A percentile compares a stretch with the other conserved stretches of the same genome.
Evolutionary conservation across 2,329 filamentous ascomycete species (phyloP).

Genomic region (Penicillium occitanis): DNA sequence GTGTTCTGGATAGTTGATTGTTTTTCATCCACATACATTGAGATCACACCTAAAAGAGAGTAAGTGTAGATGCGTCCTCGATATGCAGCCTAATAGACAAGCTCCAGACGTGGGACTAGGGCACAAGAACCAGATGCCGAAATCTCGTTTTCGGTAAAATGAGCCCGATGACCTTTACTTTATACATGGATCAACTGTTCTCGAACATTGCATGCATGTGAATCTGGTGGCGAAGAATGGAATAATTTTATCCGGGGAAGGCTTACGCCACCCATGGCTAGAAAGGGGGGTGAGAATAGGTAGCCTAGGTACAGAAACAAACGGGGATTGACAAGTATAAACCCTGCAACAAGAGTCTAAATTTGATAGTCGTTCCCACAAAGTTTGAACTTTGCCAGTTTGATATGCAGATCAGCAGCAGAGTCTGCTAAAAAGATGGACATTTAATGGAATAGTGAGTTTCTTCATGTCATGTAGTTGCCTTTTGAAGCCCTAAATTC

Average conservation of each 20-base stretch:
- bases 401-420: neutral
- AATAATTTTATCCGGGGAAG: neutral
- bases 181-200: neutral
- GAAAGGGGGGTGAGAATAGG: neutral
- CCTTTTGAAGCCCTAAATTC: neutral
- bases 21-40: neutral
- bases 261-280: neutral
- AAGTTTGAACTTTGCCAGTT: neutral
- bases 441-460: neutral
- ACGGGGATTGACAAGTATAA: neutral
- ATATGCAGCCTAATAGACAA: neutral
- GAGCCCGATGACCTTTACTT: neutral
- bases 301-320: neutral
- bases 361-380: conserved; percentile 1
- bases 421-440: neutral
- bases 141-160: neutral
- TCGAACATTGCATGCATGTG: neutral
- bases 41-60: neutral
- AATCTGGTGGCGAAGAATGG: neutral
- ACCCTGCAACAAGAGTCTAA: neutral
- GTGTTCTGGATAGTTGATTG: neutral
- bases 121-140: neutral
- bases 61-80: neutral
- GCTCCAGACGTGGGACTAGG: neutral
- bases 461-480: neutral